These are phyloP conservation scores for Komagataea norvegica DNA, from an alignment of 1,139 yeast genomes.

Conservation along the genomic window DNA sequence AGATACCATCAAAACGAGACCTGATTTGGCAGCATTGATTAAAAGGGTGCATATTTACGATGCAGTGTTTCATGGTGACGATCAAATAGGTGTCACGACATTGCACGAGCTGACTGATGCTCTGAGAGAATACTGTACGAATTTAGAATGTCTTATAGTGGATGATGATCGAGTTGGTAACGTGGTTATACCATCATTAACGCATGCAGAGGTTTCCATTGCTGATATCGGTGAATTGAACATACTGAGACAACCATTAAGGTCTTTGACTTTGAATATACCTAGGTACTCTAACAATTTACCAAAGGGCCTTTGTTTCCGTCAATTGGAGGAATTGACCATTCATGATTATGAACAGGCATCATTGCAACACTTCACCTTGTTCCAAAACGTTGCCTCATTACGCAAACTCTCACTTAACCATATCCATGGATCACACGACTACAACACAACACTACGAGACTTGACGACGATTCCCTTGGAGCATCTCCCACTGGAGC, in stretches of 20 bases:
- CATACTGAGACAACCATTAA: neutral
- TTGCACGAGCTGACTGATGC: constrained; percentile 19
- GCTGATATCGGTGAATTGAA: too few species aligned
- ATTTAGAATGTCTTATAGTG: constrained; percentile 11
- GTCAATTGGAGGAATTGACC: constrained; percentile 8
- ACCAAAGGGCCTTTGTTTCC: neutral
- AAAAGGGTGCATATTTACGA: constrained; percentile 23
- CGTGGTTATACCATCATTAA: constrained; percentile 12
- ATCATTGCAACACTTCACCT: constrained; percentile 31
- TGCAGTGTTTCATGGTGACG: constrained; percentile 20
- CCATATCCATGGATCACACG: constrained; percentile 39
- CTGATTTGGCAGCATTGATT: constrained; percentile 11
- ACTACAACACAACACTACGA: constrained; percentile 31
- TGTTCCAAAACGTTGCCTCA: constrained; percentile 19
- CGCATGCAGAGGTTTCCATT: too few species aligned
- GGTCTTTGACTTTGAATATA: constrained; percentile 1
- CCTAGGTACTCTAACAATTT: constrained; percentile 5
- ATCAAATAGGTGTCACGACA: constrained; percentile 19
- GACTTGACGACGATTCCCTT: constrained; percentile 28
- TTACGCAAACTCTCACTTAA: constrained; percentile 33
- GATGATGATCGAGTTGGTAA: constrained; percentile 21
- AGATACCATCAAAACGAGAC: constrained; percentile 12
- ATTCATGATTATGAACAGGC: constrained; percentile 35
- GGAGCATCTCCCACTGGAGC: constrained; percentile 28
- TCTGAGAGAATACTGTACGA: constrained; percentile 13